Base-by-base conservation (phyloP, 1,284 basidiomycete species). In the Trametes sp. region DNA sequence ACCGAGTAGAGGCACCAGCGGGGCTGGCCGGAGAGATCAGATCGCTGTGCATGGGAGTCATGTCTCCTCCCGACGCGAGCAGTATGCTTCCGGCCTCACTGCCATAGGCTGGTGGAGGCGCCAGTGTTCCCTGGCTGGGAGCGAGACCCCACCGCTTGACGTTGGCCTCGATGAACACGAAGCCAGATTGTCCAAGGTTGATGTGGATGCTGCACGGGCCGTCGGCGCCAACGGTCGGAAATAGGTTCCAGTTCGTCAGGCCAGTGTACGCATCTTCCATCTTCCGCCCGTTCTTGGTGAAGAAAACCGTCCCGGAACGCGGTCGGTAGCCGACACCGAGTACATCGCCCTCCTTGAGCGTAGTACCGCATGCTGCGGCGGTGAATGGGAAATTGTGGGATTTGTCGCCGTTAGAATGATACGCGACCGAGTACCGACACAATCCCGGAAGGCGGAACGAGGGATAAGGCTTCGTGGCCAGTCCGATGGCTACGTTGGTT, bases 111-210 rank as follows among this genome's bases (percentile, higher is more conserved):
- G 96, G 96, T 23, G 96, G 96, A 28, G 96, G 96, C 0, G 96
- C 96, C 10, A 98, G 84, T 0, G 96, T 98, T 44, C 96, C 96
- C 19, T 95, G 90, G 77, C 95, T 97, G 7, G 96, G 96, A 26
- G 96, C 96, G 38, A 98, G 80, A 24, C 96, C 96, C 96, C 96
- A 98, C 76, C 98, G 98, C 84, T 98, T 98, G 63, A 98, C 96
- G 74, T 98, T 98, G 35, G 96, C 96, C 78, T 98, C 96, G 72
- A 98, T 98, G 72, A 97, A 98, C 41, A 98, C 96, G 73, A 98
- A 98, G 1, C 96, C 96, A 16, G 94, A 91, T 76, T 98, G 96
- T 14, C 96, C 96, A 19, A 98, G 85, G 75, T 98, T 98, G 73
- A 98, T 92, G 72, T 98, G 96, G 2, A 98, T 87, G 61, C 92